Conservation (phyloP, 2,329 filamentous ascomycete species). For the Phialocephala sp. region DNA sequence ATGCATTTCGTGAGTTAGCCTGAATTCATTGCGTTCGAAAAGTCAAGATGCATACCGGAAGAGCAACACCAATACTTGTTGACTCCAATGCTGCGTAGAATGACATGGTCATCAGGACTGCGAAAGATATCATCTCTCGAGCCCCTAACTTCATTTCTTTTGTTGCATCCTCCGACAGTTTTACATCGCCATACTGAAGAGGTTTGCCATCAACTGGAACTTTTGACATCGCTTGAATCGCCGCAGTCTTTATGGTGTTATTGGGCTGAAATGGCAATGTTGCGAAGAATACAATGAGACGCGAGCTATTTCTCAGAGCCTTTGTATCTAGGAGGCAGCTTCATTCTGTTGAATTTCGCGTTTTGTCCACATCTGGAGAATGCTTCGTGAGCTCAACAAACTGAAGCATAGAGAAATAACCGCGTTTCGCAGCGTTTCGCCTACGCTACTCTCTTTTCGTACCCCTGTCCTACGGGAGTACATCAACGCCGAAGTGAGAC, state of each 20-base stretch:
- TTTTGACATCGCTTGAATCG: not conserved
- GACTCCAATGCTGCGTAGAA: conserved; percentile 16
- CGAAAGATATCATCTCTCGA: not conserved
- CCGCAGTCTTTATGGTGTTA: not conserved
- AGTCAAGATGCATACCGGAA: conserved; percentile 1
- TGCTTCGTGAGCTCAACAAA: not conserved
- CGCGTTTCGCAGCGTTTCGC: not conserved
- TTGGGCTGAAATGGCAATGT: not conserved
- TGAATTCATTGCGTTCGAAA: not conserved
- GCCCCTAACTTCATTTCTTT: not conserved
- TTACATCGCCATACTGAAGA: not conserved
- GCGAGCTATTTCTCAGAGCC: not conserved
- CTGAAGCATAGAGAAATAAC: not conserved
- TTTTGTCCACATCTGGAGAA: not conserved
- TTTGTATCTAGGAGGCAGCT: not conserved
- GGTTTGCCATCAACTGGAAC: not conserved
- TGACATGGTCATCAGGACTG: conserved; percentile 7
- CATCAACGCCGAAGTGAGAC: not conserved
- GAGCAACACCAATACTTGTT: conserved; percentile 13
- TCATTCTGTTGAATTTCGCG: not conserved
- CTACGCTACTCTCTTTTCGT: not conserved
- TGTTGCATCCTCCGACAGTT: not conserved
- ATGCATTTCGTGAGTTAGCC: not conserved
- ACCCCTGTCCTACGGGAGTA: not conserved
- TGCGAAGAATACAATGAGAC: not conserved